Conservation (phyloP, 2,329 filamentous ascomycete genomes). For the Alternaria hordeiaustralica region DNA sequence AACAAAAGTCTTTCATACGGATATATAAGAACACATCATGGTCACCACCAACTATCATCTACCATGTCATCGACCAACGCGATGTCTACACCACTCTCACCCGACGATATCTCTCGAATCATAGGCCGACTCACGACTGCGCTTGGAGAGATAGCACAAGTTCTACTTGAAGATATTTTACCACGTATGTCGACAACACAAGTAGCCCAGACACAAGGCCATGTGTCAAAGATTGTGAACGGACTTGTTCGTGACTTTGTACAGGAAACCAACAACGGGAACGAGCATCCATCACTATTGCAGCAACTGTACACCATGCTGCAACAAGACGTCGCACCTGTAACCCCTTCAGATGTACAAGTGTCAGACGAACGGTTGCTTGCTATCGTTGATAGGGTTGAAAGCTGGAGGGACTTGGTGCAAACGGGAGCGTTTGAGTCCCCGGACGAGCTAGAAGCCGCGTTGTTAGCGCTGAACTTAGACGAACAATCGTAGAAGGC, state of each 20-base stretch:
- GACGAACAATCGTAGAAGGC: neutral
- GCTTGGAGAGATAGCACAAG: neutral
- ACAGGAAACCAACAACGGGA: neutral
- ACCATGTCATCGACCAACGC: neutral
- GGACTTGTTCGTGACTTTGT: neutral
- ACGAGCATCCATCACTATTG: neutral
- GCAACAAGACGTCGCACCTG: neutral
- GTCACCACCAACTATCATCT: neutral
- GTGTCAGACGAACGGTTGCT: neutral
- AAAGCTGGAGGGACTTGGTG: neutral
- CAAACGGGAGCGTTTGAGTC: neutral
- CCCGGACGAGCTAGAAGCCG: neutral
- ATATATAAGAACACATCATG: neutral
- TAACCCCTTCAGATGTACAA: neutral
- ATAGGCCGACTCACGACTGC: neutral
- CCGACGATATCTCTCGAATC: neutral
- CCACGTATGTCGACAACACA: neutral
- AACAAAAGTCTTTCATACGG: neutral
- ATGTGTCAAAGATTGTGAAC: neutral
- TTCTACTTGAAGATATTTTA: neutral
- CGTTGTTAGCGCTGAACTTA: neutral
- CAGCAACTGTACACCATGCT: neutral
- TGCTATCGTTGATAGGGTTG: neutral
- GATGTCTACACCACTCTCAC: neutral
- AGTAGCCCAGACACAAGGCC: neutral